These are phyloP conservation scores for Penicillium cinerascens DNA, from an alignment of 495 filamentous ascomycete genomes.

Conservation along the genomic window DNA sequence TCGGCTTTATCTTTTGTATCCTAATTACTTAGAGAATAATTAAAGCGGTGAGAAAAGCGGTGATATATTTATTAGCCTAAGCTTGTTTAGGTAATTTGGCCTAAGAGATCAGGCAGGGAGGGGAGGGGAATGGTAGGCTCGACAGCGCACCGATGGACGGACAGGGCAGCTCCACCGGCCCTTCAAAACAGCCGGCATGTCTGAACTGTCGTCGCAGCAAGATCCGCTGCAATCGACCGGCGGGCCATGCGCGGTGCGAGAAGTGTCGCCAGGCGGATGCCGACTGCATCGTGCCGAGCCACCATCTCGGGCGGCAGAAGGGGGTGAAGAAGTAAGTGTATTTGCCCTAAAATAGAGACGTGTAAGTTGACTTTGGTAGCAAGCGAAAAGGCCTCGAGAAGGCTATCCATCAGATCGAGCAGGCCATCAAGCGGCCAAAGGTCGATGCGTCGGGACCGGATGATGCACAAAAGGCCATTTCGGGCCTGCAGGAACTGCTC, in stretches of 20 bases:
- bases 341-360: not conserved
- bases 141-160: slow-evolving; percentile 20
- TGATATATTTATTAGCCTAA: too few species aligned
- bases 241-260: slow-evolving; percentile 51
- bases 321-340: slow-evolving; percentile 66
- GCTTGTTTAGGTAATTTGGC: too few species aligned
- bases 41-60: too few species aligned
- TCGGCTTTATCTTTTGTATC: too few species aligned
- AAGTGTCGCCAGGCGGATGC: slow-evolving; percentile 56
- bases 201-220: slow-evolving; percentile 66
- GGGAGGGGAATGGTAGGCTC: too few species aligned
- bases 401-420: slow-evolving; percentile 68
- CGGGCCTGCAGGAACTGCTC: slow-evolving; percentile 54
- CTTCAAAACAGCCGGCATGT: slow-evolving; percentile 55
- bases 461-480: slow-evolving; percentile 50
- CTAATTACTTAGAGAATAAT: too few species aligned
- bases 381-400: slow-evolving; percentile 72
- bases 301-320: slow-evolving; percentile 68
- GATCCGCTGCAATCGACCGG: slow-evolving; percentile 58
- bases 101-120: too few species aligned
- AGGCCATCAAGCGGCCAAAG: slow-evolving; percentile 63
- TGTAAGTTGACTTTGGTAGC: slow-evolving; percentile 34
- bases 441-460: slow-evolving; percentile 45
- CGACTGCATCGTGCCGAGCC: slow-evolving; percentile 63
- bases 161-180: not conserved